These are phyloP conservation scores for Yamadazyma endophytica DNA, from an alignment of 805 yeast species.

Conservation along the genomic window DNA sequence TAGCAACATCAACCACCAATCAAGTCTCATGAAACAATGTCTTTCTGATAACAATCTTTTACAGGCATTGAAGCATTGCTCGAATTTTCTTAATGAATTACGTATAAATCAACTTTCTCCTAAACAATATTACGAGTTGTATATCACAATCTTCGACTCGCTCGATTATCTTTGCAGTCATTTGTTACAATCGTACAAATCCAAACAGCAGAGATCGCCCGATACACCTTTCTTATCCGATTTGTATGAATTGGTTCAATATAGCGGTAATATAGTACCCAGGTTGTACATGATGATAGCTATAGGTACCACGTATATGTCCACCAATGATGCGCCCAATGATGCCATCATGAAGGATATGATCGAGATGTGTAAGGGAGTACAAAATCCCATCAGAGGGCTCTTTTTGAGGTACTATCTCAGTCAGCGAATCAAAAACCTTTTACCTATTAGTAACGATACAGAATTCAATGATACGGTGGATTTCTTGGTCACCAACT, in stretches of 20 bases:
- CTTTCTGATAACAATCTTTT: slow-evolving; percentile 64
- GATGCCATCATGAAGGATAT: slow-evolving; percentile 88
- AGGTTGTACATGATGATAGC: slow-evolving; percentile 92
- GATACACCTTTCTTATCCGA: slow-evolving; percentile 58
- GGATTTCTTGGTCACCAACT: slow-evolving; percentile 76
- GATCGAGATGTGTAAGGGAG: slow-evolving; percentile 97
- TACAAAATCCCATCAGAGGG: slow-evolving; percentile 93
- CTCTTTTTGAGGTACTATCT: slow-evolving; percentile 84
- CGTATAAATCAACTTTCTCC: slow-evolving; percentile 76
- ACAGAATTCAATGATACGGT: slow-evolving; percentile 61
- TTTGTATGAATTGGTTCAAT: slow-evolving; percentile 90
- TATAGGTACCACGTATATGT: slow-evolving; percentile 86
- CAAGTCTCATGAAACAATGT: slow-evolving; percentile 70
- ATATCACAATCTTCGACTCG: slow-evolving; percentile 79
- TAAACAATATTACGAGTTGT: slow-evolving; percentile 89
- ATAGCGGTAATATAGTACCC: slow-evolving; percentile 90
- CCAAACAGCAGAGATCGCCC: slow-evolving; percentile 45
- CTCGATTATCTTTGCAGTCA: slow-evolving; percentile 63
- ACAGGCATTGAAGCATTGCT: slow-evolving; percentile 86
- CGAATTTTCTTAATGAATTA: slow-evolving; percentile 75
- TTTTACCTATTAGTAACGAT: slow-evolving; percentile 41
- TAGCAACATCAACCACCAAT: slow-evolving; percentile 59
- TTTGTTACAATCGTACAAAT: slow-evolving; percentile 62
- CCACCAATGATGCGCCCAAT: slow-evolving; percentile 71
- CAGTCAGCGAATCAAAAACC: slow-evolving; percentile 74